A percentile compares a stretch with the other conserved stretches of the same genome.
Conservation (phyloP, 371 early-diverging fungal species). For the Choanephora cucurbitarum region DNA sequence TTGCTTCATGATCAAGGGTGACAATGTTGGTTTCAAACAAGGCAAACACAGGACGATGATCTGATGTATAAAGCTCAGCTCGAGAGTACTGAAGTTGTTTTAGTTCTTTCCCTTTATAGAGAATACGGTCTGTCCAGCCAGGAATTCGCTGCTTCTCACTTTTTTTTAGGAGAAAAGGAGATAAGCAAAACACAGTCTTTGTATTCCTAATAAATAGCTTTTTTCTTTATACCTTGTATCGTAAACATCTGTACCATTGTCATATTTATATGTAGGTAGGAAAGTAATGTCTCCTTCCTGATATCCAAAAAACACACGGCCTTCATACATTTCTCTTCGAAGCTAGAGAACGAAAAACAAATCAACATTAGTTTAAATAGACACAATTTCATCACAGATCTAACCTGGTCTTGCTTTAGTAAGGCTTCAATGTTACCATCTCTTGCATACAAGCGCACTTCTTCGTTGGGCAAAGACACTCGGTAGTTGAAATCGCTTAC, state of each 20-base stretch:
- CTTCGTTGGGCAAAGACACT: slow-evolving; percentile 70
- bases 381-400: slow-evolving; percentile 2
- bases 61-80: slow-evolving; percentile 72
- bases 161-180: neutral
- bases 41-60: slow-evolving; percentile 72
- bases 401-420: slow-evolving; percentile 50
- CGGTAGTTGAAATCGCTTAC: slow-evolving; percentile 93
- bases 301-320: slow-evolving; percentile 76
- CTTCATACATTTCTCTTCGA: slow-evolving; percentile 58
- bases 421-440: slow-evolving; percentile 48
- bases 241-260: slow-evolving; percentile 80
- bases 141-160: slow-evolving; percentile 86
- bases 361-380: slow-evolving; percentile 29
- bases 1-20: slow-evolving; percentile 45
- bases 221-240: slow-evolving; percentile 71
- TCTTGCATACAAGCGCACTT: slow-evolving; percentile 51
- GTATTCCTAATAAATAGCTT: too few relatives aligned
- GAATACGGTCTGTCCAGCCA: slow-evolving; percentile 89
- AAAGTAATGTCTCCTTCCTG: slow-evolving; percentile 84
- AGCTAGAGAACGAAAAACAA: slow-evolving; percentile 63
- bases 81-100: slow-evolving; percentile 55
- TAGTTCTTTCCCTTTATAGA: slow-evolving; percentile 62
- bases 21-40: slow-evolving; percentile 50
- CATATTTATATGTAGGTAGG: slow-evolving; percentile 94
- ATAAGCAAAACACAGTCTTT: too few relatives aligned